Evolutionary conservation across 2,329 filamentous ascomycete genomes (phyloP).

Genomic region (Epichloe brachyelytri): DNA sequence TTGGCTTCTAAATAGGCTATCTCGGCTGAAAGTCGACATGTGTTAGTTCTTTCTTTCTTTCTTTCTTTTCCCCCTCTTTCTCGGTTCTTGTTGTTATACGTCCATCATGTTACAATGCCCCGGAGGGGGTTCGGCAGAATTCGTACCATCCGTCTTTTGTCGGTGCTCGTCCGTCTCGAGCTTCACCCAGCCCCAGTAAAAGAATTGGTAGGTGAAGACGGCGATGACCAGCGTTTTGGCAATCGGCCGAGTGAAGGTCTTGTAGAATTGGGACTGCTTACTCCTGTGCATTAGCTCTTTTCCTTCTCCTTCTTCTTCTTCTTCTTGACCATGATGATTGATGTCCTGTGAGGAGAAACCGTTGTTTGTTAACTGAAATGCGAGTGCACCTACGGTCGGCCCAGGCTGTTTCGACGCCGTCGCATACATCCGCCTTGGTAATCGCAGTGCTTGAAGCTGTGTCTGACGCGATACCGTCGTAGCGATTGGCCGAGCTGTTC

Average conservation of each 20-base stretch:
- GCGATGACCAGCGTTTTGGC: slow-evolving; percentile 63
- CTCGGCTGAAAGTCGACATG: slow-evolving; percentile 12
- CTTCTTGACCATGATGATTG: neutral
- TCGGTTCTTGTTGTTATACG: neutral
- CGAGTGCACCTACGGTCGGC: slow-evolving; percentile 12
- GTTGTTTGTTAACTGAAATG: neutral
- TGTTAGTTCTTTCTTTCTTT: neutral
- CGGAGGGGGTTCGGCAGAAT: neutral
- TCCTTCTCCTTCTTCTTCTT: neutral
- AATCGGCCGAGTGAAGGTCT: slow-evolving; percentile 59
- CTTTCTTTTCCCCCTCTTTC: neutral
- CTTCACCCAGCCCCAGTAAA: slow-evolving; percentile 63
- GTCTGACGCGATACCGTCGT: neutral
- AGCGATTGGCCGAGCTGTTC: neutral
- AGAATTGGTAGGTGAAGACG: slow-evolving; percentile 65
- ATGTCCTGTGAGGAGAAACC: neutral
- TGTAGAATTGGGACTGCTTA: slow-evolving; percentile 54
- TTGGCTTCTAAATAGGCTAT: slow-evolving; percentile 25
- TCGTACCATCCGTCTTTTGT: slow-evolving; percentile 41
- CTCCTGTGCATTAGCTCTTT: neutral
- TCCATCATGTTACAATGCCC: neutral
- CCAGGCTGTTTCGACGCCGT: slow-evolving; percentile 13
- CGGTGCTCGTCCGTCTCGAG: slow-evolving; percentile 60
- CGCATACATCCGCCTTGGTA: slow-evolving; percentile 12
- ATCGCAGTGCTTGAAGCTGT: neutral